Base-by-base conservation (phyloP, 306 rosid genomes). In the Prunus armeniaca region DNA sequence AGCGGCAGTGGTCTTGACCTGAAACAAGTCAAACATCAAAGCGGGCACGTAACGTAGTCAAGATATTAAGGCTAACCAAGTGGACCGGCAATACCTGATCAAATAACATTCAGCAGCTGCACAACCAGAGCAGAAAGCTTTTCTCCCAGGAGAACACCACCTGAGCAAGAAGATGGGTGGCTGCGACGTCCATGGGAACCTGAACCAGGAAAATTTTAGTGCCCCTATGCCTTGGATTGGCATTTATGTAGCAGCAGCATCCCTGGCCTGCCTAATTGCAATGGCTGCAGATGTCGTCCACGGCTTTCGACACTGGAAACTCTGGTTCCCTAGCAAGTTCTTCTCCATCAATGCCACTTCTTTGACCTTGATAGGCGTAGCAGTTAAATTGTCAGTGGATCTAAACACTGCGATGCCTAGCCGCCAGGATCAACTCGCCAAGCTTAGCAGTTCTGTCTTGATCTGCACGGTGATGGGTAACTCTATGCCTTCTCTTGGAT, bases 171-270 rank as follows among this genome's bases (percentile, higher is more conserved):
- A 67, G 76, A 94, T 88, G 96, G 86, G 80, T 6, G 93, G 96
- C 9, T 92, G 97, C 84, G 67, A 58, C 70, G 47, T 49, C 12
- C 67, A 84, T 54, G 97, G 94, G 56, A 6, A 50, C 62, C 82
- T 94, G 79, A 88, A 94, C 24, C 91, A 72, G 56, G 58, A 90
- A 1, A 86, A 85, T 50, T 94, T 89, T 88, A 90, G 88, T 77
- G 81, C 80, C 71, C 98, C 97, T 0, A 77, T 94, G 90, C 98
- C 98, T 56, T 94, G 98, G 98, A 87, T 94, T 38, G 98, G 97
- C 61, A 65, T 90, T 64, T 94, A 91, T 76, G 89, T 94, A 80
- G 94, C 88, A 27, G 86, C 87, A 76, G 98, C 97, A 70, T 86
- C 97, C 17, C 50, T 86, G 1, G 81, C 80, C 0, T 91, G 96